A percentile compares a stretch with the other conserved stretches of the same genome.
These are phyloP conservation scores for Eucalyptus rudis DNA, from an alignment of 345 rosid genomes.

Conservation along the genomic window DNA sequence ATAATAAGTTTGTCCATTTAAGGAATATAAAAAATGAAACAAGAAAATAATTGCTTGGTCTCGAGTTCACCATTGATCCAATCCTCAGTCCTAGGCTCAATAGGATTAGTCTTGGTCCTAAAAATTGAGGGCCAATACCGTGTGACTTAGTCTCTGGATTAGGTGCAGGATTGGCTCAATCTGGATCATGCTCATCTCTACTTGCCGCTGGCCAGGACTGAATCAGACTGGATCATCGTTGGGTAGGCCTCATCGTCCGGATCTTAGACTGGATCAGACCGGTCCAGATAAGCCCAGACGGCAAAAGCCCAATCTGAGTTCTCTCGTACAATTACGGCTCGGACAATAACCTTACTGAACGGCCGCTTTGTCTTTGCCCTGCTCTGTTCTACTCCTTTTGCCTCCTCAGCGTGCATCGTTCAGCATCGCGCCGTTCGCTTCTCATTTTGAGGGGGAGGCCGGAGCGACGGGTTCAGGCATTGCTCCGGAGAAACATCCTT, in stretches of 20 bases:
- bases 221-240: too few species aligned
- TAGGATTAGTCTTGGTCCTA: too few species aligned
- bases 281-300: not conserved
- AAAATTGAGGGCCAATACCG: too few species aligned
- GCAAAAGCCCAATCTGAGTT: not conserved
- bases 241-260: not conserved
- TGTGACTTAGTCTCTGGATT: too few species aligned
- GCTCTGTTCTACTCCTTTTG: not conserved
- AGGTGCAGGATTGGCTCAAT: too few species aligned
- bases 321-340: not conserved
- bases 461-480: not conserved
- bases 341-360: not conserved
- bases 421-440: not conserved
- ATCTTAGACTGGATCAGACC: not conserved
- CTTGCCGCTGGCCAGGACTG: too few species aligned
- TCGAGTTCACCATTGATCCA: too few species aligned
- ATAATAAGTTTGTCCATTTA: too few species aligned
- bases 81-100: too few species aligned
- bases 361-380: not conserved
- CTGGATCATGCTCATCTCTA: too few species aligned
- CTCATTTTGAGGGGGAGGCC: not conserved
- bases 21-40: too few species aligned
- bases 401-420: not conserved
- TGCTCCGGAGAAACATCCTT: not conserved
- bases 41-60: too few species aligned